Evolutionary conservation across 164 flowering plant species (phyloP).

Genomic region (Vitis vinifera): ASM3070453v1 NC_081809.1:1596501-1597000

Average conservation of each 20-base stretch:
- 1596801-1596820: too few relatives aligned
- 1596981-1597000: too few relatives aligned
- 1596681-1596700: not conserved
- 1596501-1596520: constrained; percentile 21
- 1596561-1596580: constrained; percentile 22
- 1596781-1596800: too few relatives aligned
- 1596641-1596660: constrained; percentile 29
- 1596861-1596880: not conserved
- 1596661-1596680: constrained; percentile 20
- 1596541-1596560: constrained; percentile 18
- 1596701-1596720: not conserved
- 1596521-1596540: constrained; percentile 19
- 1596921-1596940: too few relatives aligned
- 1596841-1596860: constrained; percentile 9
- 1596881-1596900: constrained; percentile 8
- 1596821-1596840: not conserved
- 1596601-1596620: constrained; percentile 13
- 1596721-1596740: not conserved
- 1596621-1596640: constrained; percentile 1
- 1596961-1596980: too few relatives aligned
- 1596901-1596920: not conserved
- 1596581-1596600: not conserved
- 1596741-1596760: not conserved
- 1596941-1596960: too few relatives aligned
- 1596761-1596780: not conserved